Evolutionary conservation across 1,284 basidiomycete genomes (phyloP), one percentile per base, ranked within the genome.

Genomic region (Ganoderma boninense): DNA sequence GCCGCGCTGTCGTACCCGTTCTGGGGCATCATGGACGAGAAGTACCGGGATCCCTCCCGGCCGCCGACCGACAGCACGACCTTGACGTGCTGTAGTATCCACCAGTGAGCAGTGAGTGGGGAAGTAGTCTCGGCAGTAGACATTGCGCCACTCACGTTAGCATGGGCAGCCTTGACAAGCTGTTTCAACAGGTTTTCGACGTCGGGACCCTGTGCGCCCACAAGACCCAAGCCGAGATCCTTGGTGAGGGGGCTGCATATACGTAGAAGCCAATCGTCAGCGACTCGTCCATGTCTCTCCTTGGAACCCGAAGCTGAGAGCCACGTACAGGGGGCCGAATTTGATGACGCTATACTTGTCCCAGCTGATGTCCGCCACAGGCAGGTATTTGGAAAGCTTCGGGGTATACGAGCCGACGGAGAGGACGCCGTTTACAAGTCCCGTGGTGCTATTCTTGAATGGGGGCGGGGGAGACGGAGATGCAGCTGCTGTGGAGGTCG

Each of bases 21-120:
- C 29, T 57, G 54, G 29, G 29, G 54, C 54, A 57, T 57, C 54
- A 57, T 57, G 54, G 54, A 57, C 6, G 54, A 57, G 10, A 57
- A 57, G 54, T 57, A 57, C 16, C 10, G 54, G 29, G 32, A 57
- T 20, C 54, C 54, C 8, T 57, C 29, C 7, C 54, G 14, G 5
- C 54, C 54, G 54, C 54, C 29, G 54, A 57, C 32, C 32, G 54
- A 57, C 29, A 57, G 26, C 29, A 57, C 54, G 18, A 57, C 54
- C 18, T 57, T 57, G 11, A 57, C 54, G 7, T 57, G 26, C 54
- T 57, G 54, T 8, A 35, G 29, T 7, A 14, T 35, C 14, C 54
- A 35, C 32, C 54, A 29, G 54, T 57, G 54, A 57, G 54, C n/a
- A n/a, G n/a, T n/a, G n/a, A n/a, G n/a, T 35, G 6, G 14, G 29